Conservation (phyloP, 2,329 filamentous ascomycete genomes). For the Diaporthe sp. region DNA sequence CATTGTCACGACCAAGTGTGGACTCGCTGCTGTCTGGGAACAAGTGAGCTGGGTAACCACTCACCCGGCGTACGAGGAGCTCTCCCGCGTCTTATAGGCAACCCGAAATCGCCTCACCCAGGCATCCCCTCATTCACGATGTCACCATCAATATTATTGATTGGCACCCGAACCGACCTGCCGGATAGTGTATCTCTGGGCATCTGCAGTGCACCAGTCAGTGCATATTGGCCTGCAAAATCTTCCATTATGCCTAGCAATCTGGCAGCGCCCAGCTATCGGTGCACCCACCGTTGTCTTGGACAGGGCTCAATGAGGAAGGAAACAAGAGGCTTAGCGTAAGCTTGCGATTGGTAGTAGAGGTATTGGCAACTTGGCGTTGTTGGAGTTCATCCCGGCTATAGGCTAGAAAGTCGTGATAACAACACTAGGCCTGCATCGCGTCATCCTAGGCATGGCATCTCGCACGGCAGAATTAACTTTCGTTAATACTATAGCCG, state of each 20-base stretch:
- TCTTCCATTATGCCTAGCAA: neutral
- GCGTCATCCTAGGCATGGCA: neutral
- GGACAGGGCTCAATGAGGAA: slow-evolving; percentile 8
- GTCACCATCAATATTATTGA: neutral
- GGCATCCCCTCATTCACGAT: neutral
- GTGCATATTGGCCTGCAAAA: neutral
- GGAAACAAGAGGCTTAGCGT: slow-evolving; percentile 26
- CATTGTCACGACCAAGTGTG: neutral
- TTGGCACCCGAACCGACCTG: neutral
- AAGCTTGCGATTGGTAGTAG: neutral
- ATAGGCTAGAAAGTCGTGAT: slow-evolving; percentile 11
- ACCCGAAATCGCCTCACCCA: neutral
- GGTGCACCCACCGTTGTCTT: slow-evolving; percentile 16
- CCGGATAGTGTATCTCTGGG: slow-evolving; percentile 20
- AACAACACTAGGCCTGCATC: slow-evolving; percentile 3
- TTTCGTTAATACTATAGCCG: neutral
- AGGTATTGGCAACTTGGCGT: slow-evolving; percentile 14
- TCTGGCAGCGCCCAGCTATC: slow-evolving; percentile 3
- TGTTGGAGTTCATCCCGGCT: neutral
- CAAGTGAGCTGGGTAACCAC: neutral
- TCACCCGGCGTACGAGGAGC: neutral
- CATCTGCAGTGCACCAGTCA: neutral
- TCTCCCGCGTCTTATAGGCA: neutral
- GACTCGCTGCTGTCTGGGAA: neutral
- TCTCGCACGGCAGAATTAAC: neutral